Percentiles rank a stretch among this genome's conserved stretches.
These are phyloP conservation scores for Coffea eugenioides DNA, from an alignment of 257 asterid genomes.

Conservation along the genomic window DNA sequence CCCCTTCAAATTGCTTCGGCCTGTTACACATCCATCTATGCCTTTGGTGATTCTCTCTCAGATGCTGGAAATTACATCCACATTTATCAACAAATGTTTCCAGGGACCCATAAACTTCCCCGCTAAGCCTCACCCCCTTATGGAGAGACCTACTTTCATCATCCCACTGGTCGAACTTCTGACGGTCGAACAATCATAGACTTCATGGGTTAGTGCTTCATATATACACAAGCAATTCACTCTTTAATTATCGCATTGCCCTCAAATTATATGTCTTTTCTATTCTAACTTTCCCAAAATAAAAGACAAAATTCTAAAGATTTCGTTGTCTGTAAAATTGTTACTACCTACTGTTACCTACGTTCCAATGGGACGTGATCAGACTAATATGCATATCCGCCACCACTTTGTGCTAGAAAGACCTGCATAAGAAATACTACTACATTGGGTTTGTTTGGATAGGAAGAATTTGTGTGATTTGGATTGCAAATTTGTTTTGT, in stretches of 20 bases:
- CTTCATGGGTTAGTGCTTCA: background rate
- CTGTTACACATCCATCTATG: slow-evolving; percentile 4
- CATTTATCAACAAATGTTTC: background rate
- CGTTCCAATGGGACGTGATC: no score
- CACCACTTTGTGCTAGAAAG: no score
- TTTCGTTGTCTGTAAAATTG: no score
- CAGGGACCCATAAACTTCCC: background rate
- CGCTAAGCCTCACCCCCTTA: background rate
- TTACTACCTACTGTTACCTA: no score
- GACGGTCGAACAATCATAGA: background rate
- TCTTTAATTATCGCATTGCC: background rate
- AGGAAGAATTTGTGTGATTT: no score
- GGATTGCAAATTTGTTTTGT: no score
- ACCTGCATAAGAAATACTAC: no score
- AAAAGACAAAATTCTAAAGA: no score
- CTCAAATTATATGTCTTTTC: no score
- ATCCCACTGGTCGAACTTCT: background rate
- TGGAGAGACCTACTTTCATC: slow-evolving; percentile 1
- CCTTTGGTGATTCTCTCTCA: slow-evolving; percentile 21
- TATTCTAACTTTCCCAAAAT: no score
- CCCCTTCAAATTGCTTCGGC: background rate
- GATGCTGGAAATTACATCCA: slow-evolving; percentile 8
- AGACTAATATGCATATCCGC: no score
- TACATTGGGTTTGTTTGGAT: no score
- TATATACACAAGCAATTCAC: background rate